phyloP scores from a whole-genome alignment of 2,329 filamentous ascomycete species.

The Sporothrix mexicana region DNA sequence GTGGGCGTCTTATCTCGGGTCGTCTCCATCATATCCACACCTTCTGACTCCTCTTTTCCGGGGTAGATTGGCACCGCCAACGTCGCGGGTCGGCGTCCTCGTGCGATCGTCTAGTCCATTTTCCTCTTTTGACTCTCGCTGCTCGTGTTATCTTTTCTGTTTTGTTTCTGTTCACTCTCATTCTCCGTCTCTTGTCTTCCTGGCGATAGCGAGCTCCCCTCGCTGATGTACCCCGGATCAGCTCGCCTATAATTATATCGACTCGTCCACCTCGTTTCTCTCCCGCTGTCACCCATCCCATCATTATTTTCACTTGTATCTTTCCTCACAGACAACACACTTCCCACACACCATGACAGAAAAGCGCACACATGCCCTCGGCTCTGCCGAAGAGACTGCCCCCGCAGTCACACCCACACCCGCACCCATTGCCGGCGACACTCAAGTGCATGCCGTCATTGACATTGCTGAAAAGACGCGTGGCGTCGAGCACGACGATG shows the following conservation, averaged over 20 bases:
- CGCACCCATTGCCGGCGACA: background rate
- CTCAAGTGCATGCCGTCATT: too few relatives aligned
- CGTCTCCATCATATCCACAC: background rate
- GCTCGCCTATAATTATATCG: conserved; percentile 2
- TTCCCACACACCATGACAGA: background rate
- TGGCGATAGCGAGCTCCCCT: background rate
- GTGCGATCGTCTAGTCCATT: background rate
- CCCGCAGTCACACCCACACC: background rate
- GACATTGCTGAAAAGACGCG: conserved; percentile 28
- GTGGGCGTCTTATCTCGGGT: background rate
- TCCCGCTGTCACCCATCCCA: background rate
- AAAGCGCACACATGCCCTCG: background rate
- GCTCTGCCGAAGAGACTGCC: conserved; percentile 13
- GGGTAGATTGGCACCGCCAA: conserved; percentile 4
- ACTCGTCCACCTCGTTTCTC: background rate
- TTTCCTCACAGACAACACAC: background rate
- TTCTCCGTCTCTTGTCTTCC: background rate
- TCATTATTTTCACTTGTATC: background rate
- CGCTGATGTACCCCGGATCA: background rate
- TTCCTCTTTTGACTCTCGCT: background rate
- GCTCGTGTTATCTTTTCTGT: background rate
- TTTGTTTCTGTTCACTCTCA: background rate
- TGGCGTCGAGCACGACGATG: conserved; percentile 31
- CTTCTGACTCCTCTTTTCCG: background rate
- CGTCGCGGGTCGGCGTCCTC: conserved; percentile 9